Evolutionary conservation across 2,329 filamentous ascomycete species (phyloP).

Genomic region (Arthrobotrys musiformis): DNA sequence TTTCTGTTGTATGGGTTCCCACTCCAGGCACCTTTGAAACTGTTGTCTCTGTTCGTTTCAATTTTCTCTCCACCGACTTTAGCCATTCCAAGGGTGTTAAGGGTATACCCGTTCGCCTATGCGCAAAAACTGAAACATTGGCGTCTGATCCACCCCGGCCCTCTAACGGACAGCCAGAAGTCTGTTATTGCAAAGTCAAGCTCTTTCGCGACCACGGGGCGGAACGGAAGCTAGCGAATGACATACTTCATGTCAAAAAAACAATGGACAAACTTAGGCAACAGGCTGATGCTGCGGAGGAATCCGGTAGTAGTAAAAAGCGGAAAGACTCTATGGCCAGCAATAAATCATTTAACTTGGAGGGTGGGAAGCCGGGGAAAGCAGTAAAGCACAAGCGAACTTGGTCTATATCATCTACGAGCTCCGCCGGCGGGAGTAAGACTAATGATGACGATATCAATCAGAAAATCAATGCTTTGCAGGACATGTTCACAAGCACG

Average conservation of each 20-base stretch:
- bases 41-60: slow-evolving; percentile 91
- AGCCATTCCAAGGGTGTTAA: slow-evolving; percentile 99
- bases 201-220: slow-evolving; percentile 96
- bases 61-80: slow-evolving; percentile 98
- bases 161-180: slow-evolving; percentile 71
- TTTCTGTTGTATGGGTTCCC: slow-evolving; percentile 88
- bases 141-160: slow-evolving; percentile 67
- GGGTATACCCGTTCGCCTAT: slow-evolving; percentile 91
- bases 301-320: slow-evolving; percentile 72
- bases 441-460: slow-evolving; percentile 78
- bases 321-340: slow-evolving; percentile 65
- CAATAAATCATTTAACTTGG: slow-evolving; percentile 61
- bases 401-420: slow-evolving; percentile 90
- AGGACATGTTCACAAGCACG: slow-evolving; percentile 90
- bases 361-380: slow-evolving; percentile 77
- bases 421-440: slow-evolving; percentile 68
- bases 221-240: slow-evolving; percentile 92
- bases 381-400: slow-evolving; percentile 89
- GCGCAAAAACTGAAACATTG: slow-evolving; percentile 83
- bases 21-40: slow-evolving; percentile 79
- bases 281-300: slow-evolving; percentile 79
- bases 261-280: slow-evolving; percentile 96
- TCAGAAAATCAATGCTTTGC: slow-evolving; percentile 78
- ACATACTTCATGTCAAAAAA: slow-evolving; percentile 93
- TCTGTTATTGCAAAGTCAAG: slow-evolving; percentile 96